Conservation (phyloP, 1,284 basidiomycete species). For the Ganoderma multipileum region DNA sequence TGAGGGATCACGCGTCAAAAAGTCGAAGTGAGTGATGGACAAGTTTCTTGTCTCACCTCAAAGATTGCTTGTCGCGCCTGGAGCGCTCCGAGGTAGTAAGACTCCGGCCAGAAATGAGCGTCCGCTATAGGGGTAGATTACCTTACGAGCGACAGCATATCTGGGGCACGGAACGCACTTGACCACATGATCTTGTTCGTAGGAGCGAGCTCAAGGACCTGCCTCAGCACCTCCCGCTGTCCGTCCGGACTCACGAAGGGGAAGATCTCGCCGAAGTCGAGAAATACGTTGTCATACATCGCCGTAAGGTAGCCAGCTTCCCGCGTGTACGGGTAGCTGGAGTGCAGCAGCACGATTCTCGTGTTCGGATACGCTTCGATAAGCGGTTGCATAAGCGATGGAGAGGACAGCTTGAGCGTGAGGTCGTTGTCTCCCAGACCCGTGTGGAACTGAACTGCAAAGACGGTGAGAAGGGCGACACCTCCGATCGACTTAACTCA, state of each 20-base stretch:
- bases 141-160: not conserved
- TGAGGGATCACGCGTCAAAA: slow-evolving; percentile 31
- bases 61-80: slow-evolving; percentile 70
- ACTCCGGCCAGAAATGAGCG: slow-evolving; percentile 81
- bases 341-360: slow-evolving; percentile 71
- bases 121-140: slow-evolving; percentile 53
- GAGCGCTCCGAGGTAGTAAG: slow-evolving; percentile 68
- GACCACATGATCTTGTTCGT: slow-evolving; percentile 83
- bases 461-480: not conserved
- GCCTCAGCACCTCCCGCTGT: slow-evolving; percentile 61
- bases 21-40: not conserved
- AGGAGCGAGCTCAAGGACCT: slow-evolving; percentile 73
- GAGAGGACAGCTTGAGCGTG: slow-evolving; percentile 61
- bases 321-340: slow-evolving; percentile 75
- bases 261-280: slow-evolving; percentile 84
- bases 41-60: slow-evolving; percentile 51
- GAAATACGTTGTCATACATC: slow-evolving; percentile 73
- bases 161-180: slow-evolving; percentile 50
- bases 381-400: slow-evolving; percentile 69
- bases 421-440: slow-evolving; percentile 81
- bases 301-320: slow-evolving; percentile 78
- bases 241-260: slow-evolving; percentile 69
- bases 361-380: slow-evolving; percentile 68
- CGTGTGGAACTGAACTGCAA: slow-evolving; percentile 80
- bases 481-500: slow-evolving; percentile 35